Percentiles rank a stretch among this genome's conserved stretches.
These are phyloP conservation scores for Hypoxylon perforatum DNA, from an alignment of 495 filamentous ascomycete species.

Conservation along the genomic window DNA sequence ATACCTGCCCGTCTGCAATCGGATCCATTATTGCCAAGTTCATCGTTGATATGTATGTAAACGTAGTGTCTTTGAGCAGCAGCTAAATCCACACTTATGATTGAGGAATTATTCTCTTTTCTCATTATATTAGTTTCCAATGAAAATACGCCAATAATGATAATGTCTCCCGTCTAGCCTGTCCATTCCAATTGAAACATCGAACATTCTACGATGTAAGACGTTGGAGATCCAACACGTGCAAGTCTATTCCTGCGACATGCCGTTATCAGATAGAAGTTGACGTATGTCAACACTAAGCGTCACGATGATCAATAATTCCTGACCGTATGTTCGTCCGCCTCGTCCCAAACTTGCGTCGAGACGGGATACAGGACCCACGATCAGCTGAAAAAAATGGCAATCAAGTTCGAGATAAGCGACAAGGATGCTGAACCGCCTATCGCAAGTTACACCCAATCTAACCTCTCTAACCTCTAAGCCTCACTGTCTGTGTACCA, in stretches of 20 bases:
- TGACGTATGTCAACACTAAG: slow-evolving; percentile 1
- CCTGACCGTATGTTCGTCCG: slow-evolving; percentile 29
- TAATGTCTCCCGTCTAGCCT: too few species aligned
- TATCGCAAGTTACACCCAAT: slow-evolving; percentile 22
- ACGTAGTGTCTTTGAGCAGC: too few species aligned
- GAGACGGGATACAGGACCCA: slow-evolving; percentile 19
- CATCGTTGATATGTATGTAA: too few species aligned
- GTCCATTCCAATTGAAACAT: too few species aligned
- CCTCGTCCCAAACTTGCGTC: slow-evolving; percentile 30
- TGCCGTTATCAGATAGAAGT: slow-evolving; percentile 1
- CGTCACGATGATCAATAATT: slow-evolving; percentile 9
- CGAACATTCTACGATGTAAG: background rate
- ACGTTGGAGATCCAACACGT: slow-evolving; percentile 19
- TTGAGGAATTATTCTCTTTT: too few species aligned
- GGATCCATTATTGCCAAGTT: too few species aligned
- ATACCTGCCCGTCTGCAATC: too few species aligned
- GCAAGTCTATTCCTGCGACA: slow-evolving; percentile 23
- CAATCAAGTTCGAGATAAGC: slow-evolving; percentile 37
- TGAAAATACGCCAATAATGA: too few species aligned
- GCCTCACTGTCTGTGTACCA: background rate
- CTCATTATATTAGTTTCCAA: too few species aligned
- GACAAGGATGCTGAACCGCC: slow-evolving; percentile 25
- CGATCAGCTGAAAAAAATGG: slow-evolving; percentile 32
- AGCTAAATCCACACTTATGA: too few species aligned
- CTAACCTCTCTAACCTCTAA: background rate